These are phyloP conservation scores for Aureobasidium mangrovei DNA, from an alignment of 2,329 filamentous ascomycete species.

Conservation along the genomic window DNA sequence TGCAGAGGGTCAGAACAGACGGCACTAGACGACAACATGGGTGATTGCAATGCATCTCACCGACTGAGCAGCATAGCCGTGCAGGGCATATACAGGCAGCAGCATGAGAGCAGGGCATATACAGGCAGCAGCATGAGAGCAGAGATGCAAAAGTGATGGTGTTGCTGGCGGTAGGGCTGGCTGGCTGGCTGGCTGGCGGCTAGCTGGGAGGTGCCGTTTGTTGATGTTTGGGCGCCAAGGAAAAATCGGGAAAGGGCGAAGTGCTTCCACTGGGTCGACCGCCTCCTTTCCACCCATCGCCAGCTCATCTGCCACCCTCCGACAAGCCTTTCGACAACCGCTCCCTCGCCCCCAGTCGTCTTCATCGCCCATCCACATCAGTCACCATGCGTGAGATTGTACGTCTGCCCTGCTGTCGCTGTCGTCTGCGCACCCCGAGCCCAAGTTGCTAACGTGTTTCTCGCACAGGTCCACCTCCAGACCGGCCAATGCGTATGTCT, in stretches of 20 bases:
- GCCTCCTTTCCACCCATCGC: slow-evolving; percentile 5
- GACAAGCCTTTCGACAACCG: slow-evolving; percentile 13
- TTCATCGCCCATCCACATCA: slow-evolving; percentile 10
- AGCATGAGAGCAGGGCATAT: too few relatives aligned
- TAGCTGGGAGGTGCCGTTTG: not conserved
- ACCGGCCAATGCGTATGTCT: slow-evolving; percentile 95
- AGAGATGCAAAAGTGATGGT: too few relatives aligned
- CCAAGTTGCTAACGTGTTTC: slow-evolving; percentile 45
- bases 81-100: too few relatives aligned
- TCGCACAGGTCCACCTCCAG: slow-evolving; percentile 89
- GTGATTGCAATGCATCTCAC: too few relatives aligned
- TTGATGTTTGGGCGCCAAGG: slow-evolving; percentile 11
- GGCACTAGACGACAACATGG: too few relatives aligned
- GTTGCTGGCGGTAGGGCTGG: not conserved
- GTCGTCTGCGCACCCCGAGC: not conserved
- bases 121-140: too few relatives aligned
- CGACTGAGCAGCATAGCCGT: too few relatives aligned
- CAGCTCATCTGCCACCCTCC: slow-evolving; percentile 5
- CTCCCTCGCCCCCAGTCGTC: not conserved
- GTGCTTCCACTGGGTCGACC: slow-evolving; percentile 5
- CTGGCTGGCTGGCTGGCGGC: not conserved
- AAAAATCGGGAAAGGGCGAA: not conserved
- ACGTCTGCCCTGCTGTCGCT: slow-evolving; percentile 32
- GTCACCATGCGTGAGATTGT: slow-evolving; percentile 61
- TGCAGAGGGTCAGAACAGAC: too few relatives aligned